Conservation (phyloP, 768 basidiomycete species). For the Tricholoma matsutake region DNA sequence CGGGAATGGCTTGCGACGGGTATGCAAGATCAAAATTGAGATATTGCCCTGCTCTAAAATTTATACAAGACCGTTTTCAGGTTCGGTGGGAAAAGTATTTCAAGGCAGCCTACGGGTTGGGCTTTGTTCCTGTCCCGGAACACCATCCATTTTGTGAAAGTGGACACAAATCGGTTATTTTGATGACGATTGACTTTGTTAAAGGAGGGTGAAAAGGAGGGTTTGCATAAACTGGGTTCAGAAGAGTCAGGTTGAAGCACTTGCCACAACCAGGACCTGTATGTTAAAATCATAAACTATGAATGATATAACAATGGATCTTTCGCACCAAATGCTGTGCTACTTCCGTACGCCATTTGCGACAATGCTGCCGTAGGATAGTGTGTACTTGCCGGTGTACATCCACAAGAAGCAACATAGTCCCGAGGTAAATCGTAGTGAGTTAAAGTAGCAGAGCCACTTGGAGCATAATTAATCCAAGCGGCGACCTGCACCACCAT, state of each 20-base stretch:
- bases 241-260: conserved; percentile 75
- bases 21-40: conserved; percentile 84
- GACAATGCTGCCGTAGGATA: conserved; percentile 81
- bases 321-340: conserved; percentile 52
- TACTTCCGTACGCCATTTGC: conserved; percentile 78
- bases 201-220: conserved; percentile 69
- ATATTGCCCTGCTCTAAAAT: conserved; percentile 56
- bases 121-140: conserved; percentile 54
- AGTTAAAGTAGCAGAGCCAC: conserved; percentile 74
- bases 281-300: neutral
- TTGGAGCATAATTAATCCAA: conserved; percentile 64
- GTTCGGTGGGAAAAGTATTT: neutral
- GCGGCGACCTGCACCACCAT: conserved; percentile 3
- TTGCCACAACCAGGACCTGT: conserved; percentile 70
- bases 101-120: conserved; percentile 54
- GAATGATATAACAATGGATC: neutral
- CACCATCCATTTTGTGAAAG: conserved; percentile 64
- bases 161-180: conserved; percentile 81
- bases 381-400: conserved; percentile 59
- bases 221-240: conserved; percentile 61
- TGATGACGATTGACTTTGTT: conserved; percentile 63
- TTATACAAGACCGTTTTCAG: neutral
- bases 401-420: conserved; percentile 75
- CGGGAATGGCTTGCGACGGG: conserved; percentile 68
- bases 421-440: conserved; percentile 59